A percentile compares a stretch with the other conserved stretches of the same genome.
These are phyloP conservation scores for Penicillium hesseltinei DNA, from an alignment of 2,329 filamentous ascomycete genomes.

Conservation along the genomic window DNA sequence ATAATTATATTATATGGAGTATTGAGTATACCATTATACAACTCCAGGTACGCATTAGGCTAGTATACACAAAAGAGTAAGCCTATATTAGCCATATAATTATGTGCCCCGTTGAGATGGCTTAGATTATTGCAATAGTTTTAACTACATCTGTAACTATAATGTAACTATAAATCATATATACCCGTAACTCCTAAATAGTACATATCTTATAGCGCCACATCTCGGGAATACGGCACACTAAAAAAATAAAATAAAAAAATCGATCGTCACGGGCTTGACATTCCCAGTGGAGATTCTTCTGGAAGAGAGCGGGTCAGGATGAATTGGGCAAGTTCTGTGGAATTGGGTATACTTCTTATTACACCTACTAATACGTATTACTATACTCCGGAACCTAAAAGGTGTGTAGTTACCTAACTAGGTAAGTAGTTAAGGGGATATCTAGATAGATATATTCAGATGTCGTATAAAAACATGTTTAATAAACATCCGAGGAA, in stretches of 20 bases:
- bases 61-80: no score
- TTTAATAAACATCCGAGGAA: neutral
- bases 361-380: no score
- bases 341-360: neutral
- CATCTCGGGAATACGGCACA: conserved; percentile 3
- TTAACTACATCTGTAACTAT: no score
- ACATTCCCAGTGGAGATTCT: neutral
- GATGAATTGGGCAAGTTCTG: neutral
- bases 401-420: no score
- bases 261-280: neutral
- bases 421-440: no score
- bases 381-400: no score
- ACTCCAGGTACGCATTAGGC: no score
- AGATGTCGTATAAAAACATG: neutral
- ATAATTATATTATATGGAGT: no score
- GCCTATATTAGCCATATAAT: no score
- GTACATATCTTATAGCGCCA: neutral
- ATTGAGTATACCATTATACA: no score
- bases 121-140: no score
- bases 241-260: neutral
- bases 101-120: neutral
- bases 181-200: neutral
- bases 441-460: neutral
- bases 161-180: neutral
- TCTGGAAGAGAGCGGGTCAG: conserved; percentile 3